Evolutionary conservation across 2,329 filamentous ascomycete species (phyloP).

Genomic region (Hypomyces perniciosus): DNA sequence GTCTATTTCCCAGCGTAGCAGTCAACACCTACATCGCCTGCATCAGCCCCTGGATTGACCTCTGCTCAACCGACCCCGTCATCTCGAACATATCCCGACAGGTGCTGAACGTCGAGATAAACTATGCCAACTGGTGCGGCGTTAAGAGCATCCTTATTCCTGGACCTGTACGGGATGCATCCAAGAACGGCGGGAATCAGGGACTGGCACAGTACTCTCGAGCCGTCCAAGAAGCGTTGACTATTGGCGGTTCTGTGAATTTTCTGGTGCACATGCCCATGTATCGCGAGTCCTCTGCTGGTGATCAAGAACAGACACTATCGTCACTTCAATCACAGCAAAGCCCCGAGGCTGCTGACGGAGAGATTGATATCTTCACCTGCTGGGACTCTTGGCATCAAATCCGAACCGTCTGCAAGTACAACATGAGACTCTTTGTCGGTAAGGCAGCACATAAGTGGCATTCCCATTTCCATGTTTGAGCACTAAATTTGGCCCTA

Average conservation of each 20-base stretch:
- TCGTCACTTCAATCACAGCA: constrained; percentile 35
- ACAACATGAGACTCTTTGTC: constrained; percentile 72
- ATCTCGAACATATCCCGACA: constrained; percentile 84
- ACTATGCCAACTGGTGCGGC: constrained; percentile 94
- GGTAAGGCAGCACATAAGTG: constrained; percentile 52
- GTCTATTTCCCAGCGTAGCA: constrained; percentile 59
- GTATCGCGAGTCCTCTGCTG: constrained; percentile 63
- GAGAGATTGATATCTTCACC: constrained; percentile 64
- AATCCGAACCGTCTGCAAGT: constrained; percentile 79
- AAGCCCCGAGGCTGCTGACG: constrained; percentile 25
- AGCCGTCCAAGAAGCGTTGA: constrained; percentile 73
- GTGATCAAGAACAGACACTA: constrained; percentile 47
- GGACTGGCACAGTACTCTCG: constrained; percentile 73
- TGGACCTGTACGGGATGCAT: constrained; percentile 63
- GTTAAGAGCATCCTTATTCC: constrained; percentile 75
- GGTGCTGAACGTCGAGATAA: constrained; percentile 82
- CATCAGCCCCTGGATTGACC: constrained; percentile 88
- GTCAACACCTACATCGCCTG: constrained; percentile 71
- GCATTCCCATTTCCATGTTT: neutral
- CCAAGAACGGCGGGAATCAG: constrained; percentile 42
- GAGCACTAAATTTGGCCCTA: neutral
- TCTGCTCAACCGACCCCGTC: constrained; percentile 74
- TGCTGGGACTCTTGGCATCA: constrained; percentile 93
- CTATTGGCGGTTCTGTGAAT: constrained; percentile 68
- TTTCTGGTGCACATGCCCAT: constrained; percentile 79